Evolutionary conservation across 139 green algal genomes (phyloP), one percentile per base, ranked within the genome.

Genomic region (Microglena sp.): DNA sequence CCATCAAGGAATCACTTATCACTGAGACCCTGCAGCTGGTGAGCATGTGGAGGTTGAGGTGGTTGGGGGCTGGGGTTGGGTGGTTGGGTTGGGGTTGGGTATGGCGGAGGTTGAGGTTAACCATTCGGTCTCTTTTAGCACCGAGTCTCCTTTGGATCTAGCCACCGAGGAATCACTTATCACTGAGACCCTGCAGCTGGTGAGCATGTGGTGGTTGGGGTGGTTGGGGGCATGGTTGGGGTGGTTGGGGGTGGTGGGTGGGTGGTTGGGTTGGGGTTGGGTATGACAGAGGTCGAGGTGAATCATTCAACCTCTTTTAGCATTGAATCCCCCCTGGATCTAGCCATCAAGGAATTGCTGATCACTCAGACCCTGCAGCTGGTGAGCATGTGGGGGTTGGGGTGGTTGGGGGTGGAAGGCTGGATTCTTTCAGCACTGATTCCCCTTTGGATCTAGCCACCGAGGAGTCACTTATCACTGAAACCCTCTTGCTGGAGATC

Each of bases 81-180:
- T n/a, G n/a, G n/a, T n/a, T n/a, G n/a, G n/a, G n/a, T n/a, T n/a
- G n/a, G n/a, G n/a, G n/a, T n/a, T n/a, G n/a, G n/a, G n/a, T n/a
- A n/a, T n/a, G n/a, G n/a, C n/a, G n/a, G n/a, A n/a, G n/a, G n/a
- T 94, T 2, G 87, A 94, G 78, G 82, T 92, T 28, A 95, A 95
- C 70, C 86, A 93, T 70, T 88, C 80, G 1, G 84, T 84, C 43
- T 87, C 78, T 33, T 89, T 94, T 59, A 80, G 73, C 54, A 81
- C 71, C 27, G 86, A 90, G 73, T 85, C 73, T 0, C 68, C 79
- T 0, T 78, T 92, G 45, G 87, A 94, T 62, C 68, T 79, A 18
- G 53, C 55, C 1, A 73, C 80, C 72, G 82, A 85, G 69, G 67
- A 80, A 60, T 45, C 66, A 32, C 75, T 84, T 32, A 79, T 84